Evolutionary conservation across 1,284 basidiomycete species (phyloP).

Genomic region (Paramarasmius palmivorus): DNA sequence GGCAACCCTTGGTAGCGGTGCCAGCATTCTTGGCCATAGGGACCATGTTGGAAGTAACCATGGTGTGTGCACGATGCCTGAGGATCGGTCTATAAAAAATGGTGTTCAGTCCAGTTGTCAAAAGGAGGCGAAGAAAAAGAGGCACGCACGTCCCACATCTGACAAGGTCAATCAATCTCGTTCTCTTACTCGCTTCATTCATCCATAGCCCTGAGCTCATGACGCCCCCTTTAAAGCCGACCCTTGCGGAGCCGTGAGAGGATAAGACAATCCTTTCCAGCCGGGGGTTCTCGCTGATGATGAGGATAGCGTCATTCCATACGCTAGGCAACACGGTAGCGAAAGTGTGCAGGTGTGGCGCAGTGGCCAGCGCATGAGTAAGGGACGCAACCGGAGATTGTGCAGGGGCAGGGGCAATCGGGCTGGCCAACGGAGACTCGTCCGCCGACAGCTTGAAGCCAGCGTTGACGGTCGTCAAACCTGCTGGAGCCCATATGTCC

Average conservation of each 20-base stretch:
- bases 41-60: too few species aligned
- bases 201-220: not conserved
- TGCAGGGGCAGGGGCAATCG: constrained; percentile 5
- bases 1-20: too few species aligned
- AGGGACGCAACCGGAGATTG: constrained; percentile 21
- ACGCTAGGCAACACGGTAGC: constrained; percentile 45
- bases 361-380: constrained; percentile 35
- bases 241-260: constrained; percentile 11
- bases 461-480: constrained; percentile 45
- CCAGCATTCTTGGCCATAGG: too few species aligned
- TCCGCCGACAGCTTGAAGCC: constrained; percentile 46
- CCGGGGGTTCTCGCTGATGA: constrained; percentile 40
- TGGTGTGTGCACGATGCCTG: too few species aligned
- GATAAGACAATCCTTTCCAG: constrained; percentile 42
- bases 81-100: too few species aligned
- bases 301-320: constrained; percentile 48
- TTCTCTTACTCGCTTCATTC: not conserved
- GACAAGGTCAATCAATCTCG: too few species aligned
- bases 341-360: constrained; percentile 39
- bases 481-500: constrained; percentile 38
- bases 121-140: too few species aligned
- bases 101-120: too few species aligned
- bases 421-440: constrained; percentile 22
- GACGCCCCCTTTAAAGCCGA: constrained; percentile 18
- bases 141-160: too few species aligned